Percentiles rank a stretch among this genome's conserved stretches.
These are phyloP conservation scores for Lactarius indigo DNA, from an alignment of 768 basidiomycete species.

Conservation along the genomic window DNA sequence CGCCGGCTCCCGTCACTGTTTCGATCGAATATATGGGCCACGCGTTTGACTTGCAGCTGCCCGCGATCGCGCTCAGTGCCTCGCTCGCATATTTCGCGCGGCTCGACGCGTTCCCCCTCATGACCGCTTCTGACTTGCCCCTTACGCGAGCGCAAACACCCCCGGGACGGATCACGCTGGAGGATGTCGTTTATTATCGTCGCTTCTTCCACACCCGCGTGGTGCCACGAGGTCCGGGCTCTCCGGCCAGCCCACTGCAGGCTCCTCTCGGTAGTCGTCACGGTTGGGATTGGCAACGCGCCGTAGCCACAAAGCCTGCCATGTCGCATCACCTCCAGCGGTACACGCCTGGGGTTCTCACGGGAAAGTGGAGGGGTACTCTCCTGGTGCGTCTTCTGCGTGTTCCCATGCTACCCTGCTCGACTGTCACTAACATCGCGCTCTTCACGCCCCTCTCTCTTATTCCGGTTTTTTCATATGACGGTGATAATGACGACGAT, in stretches of 20 bases:
- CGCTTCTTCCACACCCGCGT: conserved; percentile 3
- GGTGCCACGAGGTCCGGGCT: conserved; percentile 9
- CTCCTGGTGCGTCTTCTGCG: conserved; percentile 14
- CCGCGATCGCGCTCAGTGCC: conserved; percentile 17
- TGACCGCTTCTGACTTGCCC: neutral
- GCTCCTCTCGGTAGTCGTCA: neutral
- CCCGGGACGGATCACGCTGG: neutral
- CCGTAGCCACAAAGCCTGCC: conserved; percentile 11
- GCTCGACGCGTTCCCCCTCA: conserved; percentile 13
- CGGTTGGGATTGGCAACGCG: conserved; percentile 16
- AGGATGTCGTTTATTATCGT: conserved; percentile 21
- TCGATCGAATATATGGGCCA: conserved; percentile 16
- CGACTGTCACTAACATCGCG: neutral
- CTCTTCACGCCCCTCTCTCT: neutral
- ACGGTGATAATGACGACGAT: neutral
- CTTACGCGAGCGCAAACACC: neutral
- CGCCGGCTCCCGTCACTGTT: conserved; percentile 3
- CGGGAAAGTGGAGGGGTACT: conserved; percentile 19
- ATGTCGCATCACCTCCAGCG: conserved; percentile 1
- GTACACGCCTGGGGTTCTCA: conserved; percentile 13
- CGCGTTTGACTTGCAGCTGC: conserved; percentile 14
- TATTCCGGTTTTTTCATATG: neutral
- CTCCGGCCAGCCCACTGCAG: neutral
- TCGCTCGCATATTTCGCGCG: conserved; percentile 21
- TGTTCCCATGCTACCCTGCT: neutral